A percentile compares a stretch with the other conserved stretches of the same genome.
Conservation (phyloP, 176 grass and related monocot species). For the Saccharum spontaneum region DNA sequence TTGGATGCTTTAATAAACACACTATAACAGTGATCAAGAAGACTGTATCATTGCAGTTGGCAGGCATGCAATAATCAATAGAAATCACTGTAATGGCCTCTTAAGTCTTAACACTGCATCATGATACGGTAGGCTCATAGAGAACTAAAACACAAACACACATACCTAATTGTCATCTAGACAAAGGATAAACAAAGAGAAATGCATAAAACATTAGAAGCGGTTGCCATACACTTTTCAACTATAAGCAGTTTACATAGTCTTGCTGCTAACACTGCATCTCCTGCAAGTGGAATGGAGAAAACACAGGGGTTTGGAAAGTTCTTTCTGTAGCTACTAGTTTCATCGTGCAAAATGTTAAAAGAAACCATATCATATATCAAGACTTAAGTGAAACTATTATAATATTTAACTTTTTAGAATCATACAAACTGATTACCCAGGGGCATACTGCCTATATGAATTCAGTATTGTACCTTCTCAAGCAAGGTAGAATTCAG, state of each 20-base stretch:
- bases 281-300: neutral
- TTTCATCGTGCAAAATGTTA: neutral
- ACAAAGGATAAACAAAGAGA: neutral
- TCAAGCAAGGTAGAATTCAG: slow-evolving; percentile 64
- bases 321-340: neutral
- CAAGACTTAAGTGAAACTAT: neutral
- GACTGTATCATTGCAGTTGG: neutral
- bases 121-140: slow-evolving; percentile 7
- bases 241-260: neutral
- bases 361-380: neutral
- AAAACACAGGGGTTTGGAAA: neutral
- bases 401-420: neutral
- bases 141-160: slow-evolving; percentile 25
- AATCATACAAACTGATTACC: slow-evolving; percentile 1
- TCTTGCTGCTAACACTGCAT: neutral
- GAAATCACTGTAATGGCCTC: neutral
- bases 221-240: neutral
- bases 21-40: slow-evolving; percentile 16
- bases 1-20: slow-evolving; percentile 14
- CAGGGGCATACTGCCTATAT: slow-evolving; percentile 10
- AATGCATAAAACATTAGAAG: neutral
- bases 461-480: slow-evolving; percentile 54
- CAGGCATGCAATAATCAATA: slow-evolving; percentile 21
- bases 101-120: neutral
- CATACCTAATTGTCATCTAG: neutral